These are phyloP conservation scores for Cairneyella variabilis DNA, from an alignment of 495 filamentous ascomycete species.

Conservation along the genomic window DNA sequence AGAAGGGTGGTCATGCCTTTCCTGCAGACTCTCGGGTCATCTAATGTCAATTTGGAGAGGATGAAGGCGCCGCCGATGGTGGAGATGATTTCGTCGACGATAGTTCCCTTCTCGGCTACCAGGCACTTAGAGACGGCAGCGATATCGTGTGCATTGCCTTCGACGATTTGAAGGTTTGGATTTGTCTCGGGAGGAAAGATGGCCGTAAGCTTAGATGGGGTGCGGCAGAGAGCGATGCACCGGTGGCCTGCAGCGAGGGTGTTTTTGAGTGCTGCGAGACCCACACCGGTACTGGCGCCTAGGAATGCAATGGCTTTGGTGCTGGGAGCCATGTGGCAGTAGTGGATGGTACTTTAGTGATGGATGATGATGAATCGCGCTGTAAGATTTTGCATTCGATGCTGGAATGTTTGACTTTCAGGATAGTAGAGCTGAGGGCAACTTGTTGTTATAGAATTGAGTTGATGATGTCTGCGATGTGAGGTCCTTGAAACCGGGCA, in stretches of 20 bases:
- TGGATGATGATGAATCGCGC: too few relatives aligned
- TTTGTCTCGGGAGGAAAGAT: not conserved
- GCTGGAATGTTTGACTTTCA: too few relatives aligned
- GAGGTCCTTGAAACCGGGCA: too few relatives aligned
- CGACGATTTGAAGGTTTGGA: not conserved
- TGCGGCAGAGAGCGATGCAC: not conserved
- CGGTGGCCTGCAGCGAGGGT: not conserved
- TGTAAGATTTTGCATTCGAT: too few relatives aligned
- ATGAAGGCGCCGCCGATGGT: not conserved
- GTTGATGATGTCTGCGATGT: too few relatives aligned
- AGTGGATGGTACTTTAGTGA: too few relatives aligned
- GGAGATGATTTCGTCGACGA: not conserved
- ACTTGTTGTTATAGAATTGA: too few relatives aligned
- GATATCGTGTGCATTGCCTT: not conserved
- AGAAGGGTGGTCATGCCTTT: not conserved
- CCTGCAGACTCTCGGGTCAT: not conserved
- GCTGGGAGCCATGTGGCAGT: too few relatives aligned
- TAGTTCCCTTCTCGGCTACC: not conserved
- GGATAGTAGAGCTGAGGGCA: too few relatives aligned
- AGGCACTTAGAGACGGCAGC: not conserved
- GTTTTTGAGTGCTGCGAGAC: not conserved
- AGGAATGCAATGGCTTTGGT: not conserved
- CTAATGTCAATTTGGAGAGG: not conserved
- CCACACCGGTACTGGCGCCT: not conserved
- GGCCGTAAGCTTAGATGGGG: not conserved